Conservation (phyloP, 768 basidiomycete species). For the Auricularia cornea region DNA sequence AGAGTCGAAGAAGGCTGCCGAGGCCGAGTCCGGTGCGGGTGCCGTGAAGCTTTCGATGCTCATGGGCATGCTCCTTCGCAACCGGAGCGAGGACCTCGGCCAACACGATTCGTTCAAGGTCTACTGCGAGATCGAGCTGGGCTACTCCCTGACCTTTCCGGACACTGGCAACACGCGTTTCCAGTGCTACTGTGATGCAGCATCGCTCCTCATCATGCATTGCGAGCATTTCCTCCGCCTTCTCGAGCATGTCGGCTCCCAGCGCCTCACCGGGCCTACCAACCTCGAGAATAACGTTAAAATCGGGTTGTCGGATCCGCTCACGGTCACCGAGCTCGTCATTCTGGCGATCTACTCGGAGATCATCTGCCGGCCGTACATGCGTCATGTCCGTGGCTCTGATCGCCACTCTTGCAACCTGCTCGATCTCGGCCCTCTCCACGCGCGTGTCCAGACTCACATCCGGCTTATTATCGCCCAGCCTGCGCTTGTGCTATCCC, state of each 20-base stretch:
- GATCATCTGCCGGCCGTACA: conserved; percentile 21
- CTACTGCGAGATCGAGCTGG: conserved; percentile 17
- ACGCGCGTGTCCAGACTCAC: conserved; percentile 14
- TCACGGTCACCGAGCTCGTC: conserved; percentile 18
- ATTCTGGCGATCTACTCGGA: conserved; percentile 10
- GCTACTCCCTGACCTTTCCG: conserved; percentile 20
- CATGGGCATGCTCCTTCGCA: neutral
- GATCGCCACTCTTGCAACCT: conserved; percentile 12
- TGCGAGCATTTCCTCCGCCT: conserved; percentile 18
- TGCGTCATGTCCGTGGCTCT: conserved; percentile 15
- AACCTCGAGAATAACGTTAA: conserved; percentile 30
- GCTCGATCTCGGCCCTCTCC: conserved; percentile 19
- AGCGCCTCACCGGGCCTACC: conserved; percentile 9
- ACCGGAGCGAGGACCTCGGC: neutral
- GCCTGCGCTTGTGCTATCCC: conserved; percentile 12
- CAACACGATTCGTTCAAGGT: conserved; percentile 22
- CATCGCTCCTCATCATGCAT: conserved; percentile 18
- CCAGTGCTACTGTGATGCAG: conserved; percentile 24
- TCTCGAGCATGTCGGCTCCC: conserved; percentile 20
- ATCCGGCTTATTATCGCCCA: conserved; percentile 11
- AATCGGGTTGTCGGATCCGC: neutral
- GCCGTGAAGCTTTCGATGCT: neutral
- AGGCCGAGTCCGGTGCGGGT: neutral
- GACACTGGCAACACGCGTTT: conserved; percentile 31
- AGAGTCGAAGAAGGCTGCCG: neutral